Evolutionary conservation across 148 eudicot species (phyloP).

Genomic region (Spergularia bocconei): DNA sequence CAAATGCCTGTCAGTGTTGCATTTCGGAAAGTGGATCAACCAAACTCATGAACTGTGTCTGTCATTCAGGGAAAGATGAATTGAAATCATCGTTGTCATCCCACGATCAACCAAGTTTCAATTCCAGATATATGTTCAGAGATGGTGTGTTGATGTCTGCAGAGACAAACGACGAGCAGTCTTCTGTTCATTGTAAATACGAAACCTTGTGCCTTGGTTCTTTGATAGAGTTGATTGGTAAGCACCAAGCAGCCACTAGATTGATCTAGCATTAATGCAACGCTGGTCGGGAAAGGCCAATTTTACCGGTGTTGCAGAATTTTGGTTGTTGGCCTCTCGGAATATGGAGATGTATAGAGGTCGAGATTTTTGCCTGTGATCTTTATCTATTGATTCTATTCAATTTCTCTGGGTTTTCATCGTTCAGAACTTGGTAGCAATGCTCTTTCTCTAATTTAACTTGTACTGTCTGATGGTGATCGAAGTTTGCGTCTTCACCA

Average conservation of each 20-base stretch:
- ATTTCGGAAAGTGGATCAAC: conserved; percentile 28
- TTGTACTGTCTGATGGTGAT: not conserved
- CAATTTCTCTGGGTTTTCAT: not conserved
- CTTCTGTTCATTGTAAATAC: conserved; percentile 77
- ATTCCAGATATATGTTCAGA: conserved; percentile 46
- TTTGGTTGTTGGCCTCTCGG: not conserved
- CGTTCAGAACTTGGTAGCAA: not conserved
- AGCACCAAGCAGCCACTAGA: conserved; percentile 46
- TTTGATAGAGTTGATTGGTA: conserved; percentile 63
- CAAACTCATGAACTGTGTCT: conserved; percentile 45
- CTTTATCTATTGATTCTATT: not conserved
- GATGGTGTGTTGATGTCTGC: conserved; percentile 56
- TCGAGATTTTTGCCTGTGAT: not conserved
- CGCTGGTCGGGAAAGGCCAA: conserved; percentile 9
- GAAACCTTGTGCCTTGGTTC: conserved; percentile 75
- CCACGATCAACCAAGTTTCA: conserved; percentile 24
- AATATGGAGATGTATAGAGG: not conserved
- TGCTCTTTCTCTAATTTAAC: not conserved
- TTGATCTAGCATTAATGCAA: conserved; percentile 33
- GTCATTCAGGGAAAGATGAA: conserved; percentile 40
- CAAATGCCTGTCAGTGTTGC: conserved; percentile 29
- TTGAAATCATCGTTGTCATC: conserved; percentile 23
- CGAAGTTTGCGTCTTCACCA: no score
- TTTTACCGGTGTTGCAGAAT: conserved; percentile 7
- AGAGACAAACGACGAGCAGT: conserved; percentile 35